Evolutionary conservation across 2,329 filamentous ascomycete genomes (phyloP).

Genomic region (Cytospora mali): DNA sequence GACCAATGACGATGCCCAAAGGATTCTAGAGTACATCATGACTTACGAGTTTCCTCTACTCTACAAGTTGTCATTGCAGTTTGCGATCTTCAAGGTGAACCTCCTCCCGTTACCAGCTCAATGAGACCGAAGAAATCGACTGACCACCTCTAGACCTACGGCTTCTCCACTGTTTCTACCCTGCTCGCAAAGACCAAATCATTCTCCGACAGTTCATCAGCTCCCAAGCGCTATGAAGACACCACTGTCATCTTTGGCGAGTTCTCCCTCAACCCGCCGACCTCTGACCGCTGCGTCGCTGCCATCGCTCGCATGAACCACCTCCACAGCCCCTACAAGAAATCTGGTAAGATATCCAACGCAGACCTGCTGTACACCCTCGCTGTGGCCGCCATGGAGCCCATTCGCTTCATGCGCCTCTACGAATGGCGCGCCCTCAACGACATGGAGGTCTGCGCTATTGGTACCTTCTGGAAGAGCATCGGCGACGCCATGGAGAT

Average conservation of each 20-base stretch:
- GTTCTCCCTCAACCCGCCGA: constrained; percentile 41
- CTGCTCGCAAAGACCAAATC: constrained; percentile 42
- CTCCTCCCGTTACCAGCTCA: not conserved
- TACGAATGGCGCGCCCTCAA: constrained; percentile 73
- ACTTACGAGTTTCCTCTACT: constrained; percentile 43
- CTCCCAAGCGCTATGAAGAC: constrained; percentile 47
- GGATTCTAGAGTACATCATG: constrained; percentile 42
- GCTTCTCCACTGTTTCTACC: constrained; percentile 42
- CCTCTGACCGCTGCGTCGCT: constrained; percentile 39
- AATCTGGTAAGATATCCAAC: constrained; percentile 41
- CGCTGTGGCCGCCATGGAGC: constrained; percentile 66
- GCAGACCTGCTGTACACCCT: constrained; percentile 44
- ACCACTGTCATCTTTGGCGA: constrained; percentile 43
- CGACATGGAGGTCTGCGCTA: constrained; percentile 68
- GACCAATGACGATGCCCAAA: constrained; percentile 49
- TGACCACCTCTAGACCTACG: constrained; percentile 41
- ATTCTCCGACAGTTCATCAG: constrained; percentile 37
- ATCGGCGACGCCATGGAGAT: constrained; percentile 73
- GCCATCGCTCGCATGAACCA: constrained; percentile 44
- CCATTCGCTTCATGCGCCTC: constrained; percentile 61
- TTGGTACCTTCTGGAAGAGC: constrained; percentile 71
- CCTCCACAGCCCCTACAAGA: constrained; percentile 40
- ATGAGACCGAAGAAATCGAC: not conserved
- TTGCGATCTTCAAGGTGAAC: constrained; percentile 46
- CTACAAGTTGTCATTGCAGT: constrained; percentile 42